Evolutionary conservation across 1,284 basidiomycete genomes (phyloP), one percentile per base, ranked within the genome.

Genomic region (Leccinum solheimii): DNA sequence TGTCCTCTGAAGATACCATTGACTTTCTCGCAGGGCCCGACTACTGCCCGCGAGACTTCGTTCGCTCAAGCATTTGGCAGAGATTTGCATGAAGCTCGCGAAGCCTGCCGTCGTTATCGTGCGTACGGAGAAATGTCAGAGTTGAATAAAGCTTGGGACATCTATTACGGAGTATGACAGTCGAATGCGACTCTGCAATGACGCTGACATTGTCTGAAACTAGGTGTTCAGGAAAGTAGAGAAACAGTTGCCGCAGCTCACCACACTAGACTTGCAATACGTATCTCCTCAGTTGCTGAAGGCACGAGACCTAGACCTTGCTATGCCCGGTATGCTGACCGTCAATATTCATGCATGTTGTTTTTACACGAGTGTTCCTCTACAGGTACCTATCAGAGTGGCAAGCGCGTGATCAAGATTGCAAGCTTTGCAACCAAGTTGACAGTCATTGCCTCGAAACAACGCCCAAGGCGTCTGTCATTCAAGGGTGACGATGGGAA

Each of bases 71-170:
- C 91, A 3, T 98, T 98, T 73, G 95, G 96, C 3, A 86, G 95
- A 58, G 97, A 99, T 70, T 82, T 99, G 38, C 87, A 87, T 49
- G 95, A 98, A 71, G 97, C 97, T n/a, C 86, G 95, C 45, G 95
- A 97, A 72, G 95, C 94, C 53, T 95, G 95, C 68, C 83, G 89
- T 58, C 83, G 94, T 50, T 99, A 93, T 81, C 87, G 91, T 49
- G 84, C 88, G 45, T 93, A 93, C 71, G 92, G 93, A 43, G 96
- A 99, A 73, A 86, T 87, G 61, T 87, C 86, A 61, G 95, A 99
- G 72, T 80, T 99, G 60, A 97, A 98, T 73, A 95, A 94, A 74
- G 97, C 97, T n/a, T 99, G 97, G 97, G 97, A 99, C 72, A 93
- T 99, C 32, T 99, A 99, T 78, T 99, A 98, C 72, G 88, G 90